Evolutionary conservation across 148 eudicot species (phyloP), one percentile per base, ranked within the genome.

Genomic region (Nepenthes gracilis): DNA sequence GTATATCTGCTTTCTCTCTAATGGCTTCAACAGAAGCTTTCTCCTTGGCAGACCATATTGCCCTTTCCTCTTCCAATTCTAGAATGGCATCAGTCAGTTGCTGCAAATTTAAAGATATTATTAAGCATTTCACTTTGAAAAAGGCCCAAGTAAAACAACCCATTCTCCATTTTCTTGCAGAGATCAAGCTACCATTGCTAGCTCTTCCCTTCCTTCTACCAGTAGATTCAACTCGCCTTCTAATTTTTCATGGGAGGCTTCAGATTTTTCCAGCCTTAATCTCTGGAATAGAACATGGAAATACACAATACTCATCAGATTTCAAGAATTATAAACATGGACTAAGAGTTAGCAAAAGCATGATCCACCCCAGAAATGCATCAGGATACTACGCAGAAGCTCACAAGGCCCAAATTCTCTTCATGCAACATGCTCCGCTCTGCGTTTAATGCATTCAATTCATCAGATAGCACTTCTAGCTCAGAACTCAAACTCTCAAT

Each of bases 51-150:
- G 72, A 72, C 89, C 96, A 84, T 74, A 93, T 78, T 33, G 87
- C 99, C 73, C 82, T 86, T 70, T 88, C 99, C 67, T 93, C 96
- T 79, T 88, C 99, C 80, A 84, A 68, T 53, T 81, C 83, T 70
- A 89, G 64, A 67, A 93, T 87, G 58, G 96, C 91, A 66, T 93
- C 83, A 36, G 95, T 77, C 54, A 93, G 85, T 88, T 89, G 92
- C 99, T 93, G 82, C 72, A 78, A 66, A 60, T 43, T 36, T 55
- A 54, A 49, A 63, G 38, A 37, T 48, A 60, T 9, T 54, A 47
- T 12, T 54, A 70, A 70, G 37, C 43, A 59, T 67, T 62, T 37
- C 38, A 14, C 11, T 43, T 34, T 5, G 54, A 58, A 45, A 49
- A 45, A 5, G 11, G 6, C 48, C 47, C 66, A 8, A 74, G 15